phyloP scores from a whole-genome alignment of 1,284 basidiomycete species.

The Schizophyllum commune region DNA sequence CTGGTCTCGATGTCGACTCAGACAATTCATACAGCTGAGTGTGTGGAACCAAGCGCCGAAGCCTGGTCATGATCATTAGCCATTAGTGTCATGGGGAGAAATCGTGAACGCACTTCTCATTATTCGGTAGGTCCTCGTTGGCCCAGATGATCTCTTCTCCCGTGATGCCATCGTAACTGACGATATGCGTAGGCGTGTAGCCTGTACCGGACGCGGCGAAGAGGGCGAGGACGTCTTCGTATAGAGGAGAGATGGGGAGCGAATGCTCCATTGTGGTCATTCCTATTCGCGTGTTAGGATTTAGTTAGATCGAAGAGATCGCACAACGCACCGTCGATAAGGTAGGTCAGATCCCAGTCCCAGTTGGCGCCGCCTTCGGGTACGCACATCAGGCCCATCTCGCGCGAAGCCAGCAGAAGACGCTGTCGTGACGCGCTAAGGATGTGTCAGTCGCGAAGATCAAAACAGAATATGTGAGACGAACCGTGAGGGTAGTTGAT shows the following conservation, averaged over 20 bases:
- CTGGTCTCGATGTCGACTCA: conserved; percentile 53
- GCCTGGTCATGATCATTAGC: conserved; percentile 24
- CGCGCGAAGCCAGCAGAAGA: conserved; percentile 49
- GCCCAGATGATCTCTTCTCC: conserved; percentile 69
- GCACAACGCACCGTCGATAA: conserved; percentile 61
- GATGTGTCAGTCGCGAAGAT: background rate
- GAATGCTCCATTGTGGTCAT: conserved; percentile 74
- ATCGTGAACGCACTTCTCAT: conserved; percentile 43
- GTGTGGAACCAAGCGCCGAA: conserved; percentile 55
- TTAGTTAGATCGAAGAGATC: too few species aligned
- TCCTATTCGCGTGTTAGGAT: conserved; percentile 30
- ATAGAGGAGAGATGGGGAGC: conserved; percentile 54
- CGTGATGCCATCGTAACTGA: conserved; percentile 61
- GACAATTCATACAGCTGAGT: conserved; percentile 51
- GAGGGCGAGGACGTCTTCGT: conserved; percentile 59
- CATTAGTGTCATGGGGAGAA: background rate
- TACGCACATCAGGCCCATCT: conserved; percentile 61
- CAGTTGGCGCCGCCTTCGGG: conserved; percentile 73
- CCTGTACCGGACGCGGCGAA: conserved; percentile 61
- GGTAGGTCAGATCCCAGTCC: conserved; percentile 71
- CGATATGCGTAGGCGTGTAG: conserved; percentile 63
- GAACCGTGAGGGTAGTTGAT: conserved; percentile 58
- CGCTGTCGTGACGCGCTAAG: conserved; percentile 61
- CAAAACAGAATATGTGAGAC: conserved; percentile 6
- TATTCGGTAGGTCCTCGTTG: conserved; percentile 51